These are phyloP conservation scores for Fraxinus ornus DNA, from an alignment of 305 asterid species.

Conservation along the genomic window DNA sequence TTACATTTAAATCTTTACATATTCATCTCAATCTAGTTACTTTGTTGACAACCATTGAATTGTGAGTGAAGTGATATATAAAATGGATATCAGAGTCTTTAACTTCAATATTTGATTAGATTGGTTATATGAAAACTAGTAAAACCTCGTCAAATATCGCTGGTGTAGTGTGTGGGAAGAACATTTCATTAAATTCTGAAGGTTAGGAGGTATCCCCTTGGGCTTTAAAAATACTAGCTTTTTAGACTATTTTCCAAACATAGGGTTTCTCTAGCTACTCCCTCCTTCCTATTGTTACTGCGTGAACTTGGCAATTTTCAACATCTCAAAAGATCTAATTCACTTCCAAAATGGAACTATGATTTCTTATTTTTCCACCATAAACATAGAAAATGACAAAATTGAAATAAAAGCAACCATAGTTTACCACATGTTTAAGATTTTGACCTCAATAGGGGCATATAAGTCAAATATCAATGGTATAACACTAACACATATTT, in stretches of 20 bases:
- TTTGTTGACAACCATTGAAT: neutral
- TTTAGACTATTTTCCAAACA: neutral
- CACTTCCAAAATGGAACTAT: neutral
- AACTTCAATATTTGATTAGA: neutral
- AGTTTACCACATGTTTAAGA: neutral
- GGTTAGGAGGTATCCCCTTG: neutral
- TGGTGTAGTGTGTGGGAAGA: neutral
- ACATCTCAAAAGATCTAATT: neutral
- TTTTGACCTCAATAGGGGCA: neutral
- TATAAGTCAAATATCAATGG: neutral
- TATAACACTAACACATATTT: neutral
- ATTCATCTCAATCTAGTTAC: neutral
- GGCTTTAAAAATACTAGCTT: neutral
- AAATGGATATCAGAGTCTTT: neutral
- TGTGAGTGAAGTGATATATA: neutral
- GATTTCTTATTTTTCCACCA: neutral
- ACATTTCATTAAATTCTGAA: neutral
- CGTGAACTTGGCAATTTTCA: neutral
- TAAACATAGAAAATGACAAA: neutral
- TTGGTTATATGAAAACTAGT: neutral
- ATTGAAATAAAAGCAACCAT: neutral
- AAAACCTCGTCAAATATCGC: neutral
- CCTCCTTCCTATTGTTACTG: neutral
- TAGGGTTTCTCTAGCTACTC: neutral
- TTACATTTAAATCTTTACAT: neutral